Evolutionary conservation across 116 monocot species (phyloP).

Genomic region (Cymodocea nodosa): DNA sequence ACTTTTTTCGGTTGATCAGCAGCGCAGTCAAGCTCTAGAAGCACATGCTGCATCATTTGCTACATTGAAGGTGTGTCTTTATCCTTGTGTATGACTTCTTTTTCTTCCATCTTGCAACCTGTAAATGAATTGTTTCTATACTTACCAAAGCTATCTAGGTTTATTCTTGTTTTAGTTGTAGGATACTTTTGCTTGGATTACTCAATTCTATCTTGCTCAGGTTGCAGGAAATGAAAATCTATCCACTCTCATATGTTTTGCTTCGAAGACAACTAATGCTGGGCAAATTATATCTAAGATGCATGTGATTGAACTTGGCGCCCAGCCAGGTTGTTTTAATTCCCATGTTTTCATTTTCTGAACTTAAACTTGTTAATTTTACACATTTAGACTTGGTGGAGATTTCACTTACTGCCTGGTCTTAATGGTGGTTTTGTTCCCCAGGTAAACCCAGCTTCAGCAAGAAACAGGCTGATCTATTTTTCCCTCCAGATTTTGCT

Average conservation of each 20-base stretch:
- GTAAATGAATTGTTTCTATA: neutral
- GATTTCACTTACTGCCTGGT: neutral
- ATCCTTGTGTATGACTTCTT: no score
- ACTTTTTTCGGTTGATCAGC: constrained; percentile 97
- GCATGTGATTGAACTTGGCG: constrained; percentile 98
- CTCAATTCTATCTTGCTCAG: constrained; percentile 15
- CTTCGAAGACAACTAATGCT: constrained; percentile 71
- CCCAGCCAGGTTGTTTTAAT: constrained; percentile 57
- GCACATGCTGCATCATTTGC: constrained; percentile 99
- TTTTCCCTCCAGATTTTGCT: constrained; percentile 97
- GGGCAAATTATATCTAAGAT: constrained; percentile 84
- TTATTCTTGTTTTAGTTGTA: neutral
- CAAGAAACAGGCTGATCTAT: constrained; percentile 96
- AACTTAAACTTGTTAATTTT: neutral
- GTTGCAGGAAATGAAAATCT: constrained; percentile 82
- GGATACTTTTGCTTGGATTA: neutral
- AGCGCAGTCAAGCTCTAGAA: constrained; percentile 98
- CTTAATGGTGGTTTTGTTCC: neutral
- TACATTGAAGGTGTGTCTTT: constrained; percentile 49
- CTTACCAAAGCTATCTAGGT: neutral
- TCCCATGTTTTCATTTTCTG: constrained; percentile 5
- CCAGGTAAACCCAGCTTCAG: constrained; percentile 85
- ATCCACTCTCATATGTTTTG: constrained; percentile 80
- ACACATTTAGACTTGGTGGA: neutral
- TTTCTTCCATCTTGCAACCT: neutral